These are phyloP conservation scores for Stagonosporopsis cucurbitacearum DNA, from an alignment of 2,329 filamentous ascomycete species.

Conservation along the genomic window DNA sequence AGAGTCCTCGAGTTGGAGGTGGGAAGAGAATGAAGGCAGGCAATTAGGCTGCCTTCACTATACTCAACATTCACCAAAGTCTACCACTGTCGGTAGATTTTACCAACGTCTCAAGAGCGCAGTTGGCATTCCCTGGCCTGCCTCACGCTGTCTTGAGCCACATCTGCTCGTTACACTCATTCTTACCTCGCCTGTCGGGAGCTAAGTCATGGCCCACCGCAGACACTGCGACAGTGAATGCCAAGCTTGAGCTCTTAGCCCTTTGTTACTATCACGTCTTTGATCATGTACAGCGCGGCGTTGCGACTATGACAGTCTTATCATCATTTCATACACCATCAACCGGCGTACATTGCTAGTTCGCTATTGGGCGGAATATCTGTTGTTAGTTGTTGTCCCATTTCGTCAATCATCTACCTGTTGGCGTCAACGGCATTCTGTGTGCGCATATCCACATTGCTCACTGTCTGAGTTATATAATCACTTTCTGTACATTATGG, in stretches of 20 bases:
- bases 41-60: conserved; percentile 20
- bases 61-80: neutral
- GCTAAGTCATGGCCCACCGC: neutral
- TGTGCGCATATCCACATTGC: conserved; percentile 15
- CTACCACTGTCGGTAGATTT: neutral
- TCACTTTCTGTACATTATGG: conserved; percentile 20
- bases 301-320: conserved; percentile 9
- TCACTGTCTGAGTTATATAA: conserved; percentile 13
- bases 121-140: neutral
- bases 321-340: conserved; percentile 6
- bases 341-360: neutral
- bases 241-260: neutral
- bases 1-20: conserved; percentile 54
- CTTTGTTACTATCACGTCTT: neutral
- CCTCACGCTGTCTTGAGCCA: neutral
- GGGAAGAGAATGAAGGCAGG: conserved; percentile 46
- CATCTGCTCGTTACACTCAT: neutral
- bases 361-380: conserved; percentile 8
- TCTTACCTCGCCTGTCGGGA: neutral
- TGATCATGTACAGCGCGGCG: conserved; percentile 19
- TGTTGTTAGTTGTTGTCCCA: neutral
- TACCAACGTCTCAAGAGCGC: neutral
- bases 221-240: neutral
- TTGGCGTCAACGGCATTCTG: conserved; percentile 16
- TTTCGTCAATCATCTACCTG: neutral